A percentile compares a stretch with the other conserved stretches of the same genome.
These are phyloP conservation scores for Botrytis galanthina DNA, from an alignment of 2,329 filamentous ascomycete species.

Conservation along the genomic window DNA sequence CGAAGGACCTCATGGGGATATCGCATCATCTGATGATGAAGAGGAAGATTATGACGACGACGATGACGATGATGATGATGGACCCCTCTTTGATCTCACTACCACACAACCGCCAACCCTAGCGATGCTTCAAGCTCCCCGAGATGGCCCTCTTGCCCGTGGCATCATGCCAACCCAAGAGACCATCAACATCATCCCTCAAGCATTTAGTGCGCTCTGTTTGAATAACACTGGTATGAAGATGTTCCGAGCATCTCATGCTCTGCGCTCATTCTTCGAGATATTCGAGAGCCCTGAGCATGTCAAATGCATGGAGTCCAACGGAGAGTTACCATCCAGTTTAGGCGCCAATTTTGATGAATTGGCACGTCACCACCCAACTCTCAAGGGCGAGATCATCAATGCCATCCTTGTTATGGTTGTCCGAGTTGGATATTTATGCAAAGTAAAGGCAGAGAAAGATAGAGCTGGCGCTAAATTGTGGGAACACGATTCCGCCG, in stretches of 20 bases:
- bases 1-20: not conserved
- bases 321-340: slow-evolving; percentile 67
- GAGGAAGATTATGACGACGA: slow-evolving; percentile 30
- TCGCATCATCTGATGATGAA: slow-evolving; percentile 31
- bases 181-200: slow-evolving; percentile 81
- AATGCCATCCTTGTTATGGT: slow-evolving; percentile 89
- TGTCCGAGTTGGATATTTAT: slow-evolving; percentile 72
- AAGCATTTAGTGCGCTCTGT: slow-evolving; percentile 89
- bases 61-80: slow-evolving; percentile 40
- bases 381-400: slow-evolving; percentile 74
- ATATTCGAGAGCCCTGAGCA: slow-evolving; percentile 95
- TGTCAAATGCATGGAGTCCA: slow-evolving; percentile 76
- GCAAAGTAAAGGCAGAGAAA: slow-evolving; percentile 64
- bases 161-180: slow-evolving; percentile 87
- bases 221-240: slow-evolving; percentile 84
- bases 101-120: slow-evolving; percentile 54
- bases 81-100: slow-evolving; percentile 33
- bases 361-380: slow-evolving; percentile 87
- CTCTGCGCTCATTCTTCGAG: slow-evolving; percentile 84
- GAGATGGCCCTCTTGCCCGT: slow-evolving; percentile 51
- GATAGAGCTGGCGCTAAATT: slow-evolving; percentile 78
- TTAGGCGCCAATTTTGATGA: slow-evolving; percentile 90
- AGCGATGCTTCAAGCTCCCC: slow-evolving; percentile 48
- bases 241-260: slow-evolving; percentile 78
- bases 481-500: slow-evolving; percentile 58